Conservation (phyloP, 805 yeast genomes). For the Ogataea kodamae region DNA sequence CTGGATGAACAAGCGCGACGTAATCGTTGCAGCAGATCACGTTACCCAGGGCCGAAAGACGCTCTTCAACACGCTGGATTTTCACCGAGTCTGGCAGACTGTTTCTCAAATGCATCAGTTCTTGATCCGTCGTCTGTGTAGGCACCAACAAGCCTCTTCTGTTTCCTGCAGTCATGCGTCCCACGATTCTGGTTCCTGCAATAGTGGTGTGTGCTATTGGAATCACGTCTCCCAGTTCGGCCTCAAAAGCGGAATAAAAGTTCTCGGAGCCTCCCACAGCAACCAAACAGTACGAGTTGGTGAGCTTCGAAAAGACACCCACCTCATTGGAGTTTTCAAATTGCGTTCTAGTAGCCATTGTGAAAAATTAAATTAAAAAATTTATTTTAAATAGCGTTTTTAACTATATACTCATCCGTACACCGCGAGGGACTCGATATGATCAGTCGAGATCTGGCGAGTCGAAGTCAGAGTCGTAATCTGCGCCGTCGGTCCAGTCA, state of each 20-base stretch:
- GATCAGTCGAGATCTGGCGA: conserved; percentile 26
- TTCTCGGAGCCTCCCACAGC: conserved; percentile 93
- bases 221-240: conserved; percentile 92
- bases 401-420: conserved; percentile 2
- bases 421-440: conserved; percentile 1
- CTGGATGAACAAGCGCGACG: conserved; percentile 98
- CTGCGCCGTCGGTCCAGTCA: conserved; percentile 62
- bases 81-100: conserved; percentile 92
- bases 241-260: conserved; percentile 91
- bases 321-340: conserved; percentile 87
- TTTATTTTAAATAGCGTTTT: too few relatives aligned
- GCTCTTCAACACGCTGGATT: conserved; percentile 97
- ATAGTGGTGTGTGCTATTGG: conserved; percentile 97
- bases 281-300: conserved; percentile 93
- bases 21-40: conserved; percentile 98
- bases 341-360: conserved; percentile 69
- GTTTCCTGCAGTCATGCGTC: conserved; percentile 98
- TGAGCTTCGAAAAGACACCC: conserved; percentile 91
- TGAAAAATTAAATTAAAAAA: conserved; percentile 2
- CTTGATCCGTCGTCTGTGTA: conserved; percentile 97
- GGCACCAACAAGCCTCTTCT: conserved; percentile 97
- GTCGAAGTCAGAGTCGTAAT: conserved; percentile 45
- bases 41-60: conserved; percentile 94
- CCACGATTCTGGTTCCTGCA: conserved; percentile 96
- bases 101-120: conserved; percentile 94